phyloP scores from a whole-genome alignment of 768 basidiomycete species.

The Clitopilus passeckerianus region DNA sequence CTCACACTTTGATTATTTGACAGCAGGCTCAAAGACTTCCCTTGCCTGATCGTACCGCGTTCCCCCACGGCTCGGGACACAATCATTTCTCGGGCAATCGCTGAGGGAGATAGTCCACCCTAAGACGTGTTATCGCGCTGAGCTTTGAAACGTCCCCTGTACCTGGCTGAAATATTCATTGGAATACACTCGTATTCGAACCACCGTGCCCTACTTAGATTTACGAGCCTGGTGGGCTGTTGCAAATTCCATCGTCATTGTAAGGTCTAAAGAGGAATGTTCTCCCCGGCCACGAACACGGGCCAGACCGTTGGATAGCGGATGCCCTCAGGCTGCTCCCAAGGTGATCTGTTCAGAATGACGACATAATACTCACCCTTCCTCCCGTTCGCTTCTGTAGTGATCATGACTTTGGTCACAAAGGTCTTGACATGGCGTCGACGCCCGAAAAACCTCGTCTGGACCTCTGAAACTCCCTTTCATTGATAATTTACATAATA shows the following conservation, averaged over 20 bases:
- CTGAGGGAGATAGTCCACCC: background rate
- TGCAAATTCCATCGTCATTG: too few relatives aligned
- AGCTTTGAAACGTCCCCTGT: too few relatives aligned
- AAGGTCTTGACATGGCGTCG: background rate
- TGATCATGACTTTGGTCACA: background rate
- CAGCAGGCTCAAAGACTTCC: background rate
- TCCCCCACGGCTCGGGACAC: background rate
- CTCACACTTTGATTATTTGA: background rate
- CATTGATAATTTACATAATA: slow-evolving; percentile 9
- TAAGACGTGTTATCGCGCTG: too few relatives aligned
- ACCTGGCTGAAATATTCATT: too few relatives aligned
- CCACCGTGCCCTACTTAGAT: too few relatives aligned
- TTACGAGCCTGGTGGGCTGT: too few relatives aligned
- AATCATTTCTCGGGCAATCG: background rate
- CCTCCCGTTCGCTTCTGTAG: background rate
- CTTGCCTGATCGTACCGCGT: background rate
- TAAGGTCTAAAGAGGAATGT: too few relatives aligned
- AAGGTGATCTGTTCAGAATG: too few relatives aligned
- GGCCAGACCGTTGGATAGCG: too few relatives aligned
- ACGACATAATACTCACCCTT: background rate
- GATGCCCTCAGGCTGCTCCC: too few relatives aligned
- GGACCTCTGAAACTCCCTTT: slow-evolving; percentile 6
- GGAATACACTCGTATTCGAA: too few relatives aligned
- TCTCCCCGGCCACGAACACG: too few relatives aligned
- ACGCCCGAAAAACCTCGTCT: background rate